These are phyloP conservation scores for Delonix regia DNA, from an alignment of 306 rosid genomes.

Conservation along the genomic window DNA sequence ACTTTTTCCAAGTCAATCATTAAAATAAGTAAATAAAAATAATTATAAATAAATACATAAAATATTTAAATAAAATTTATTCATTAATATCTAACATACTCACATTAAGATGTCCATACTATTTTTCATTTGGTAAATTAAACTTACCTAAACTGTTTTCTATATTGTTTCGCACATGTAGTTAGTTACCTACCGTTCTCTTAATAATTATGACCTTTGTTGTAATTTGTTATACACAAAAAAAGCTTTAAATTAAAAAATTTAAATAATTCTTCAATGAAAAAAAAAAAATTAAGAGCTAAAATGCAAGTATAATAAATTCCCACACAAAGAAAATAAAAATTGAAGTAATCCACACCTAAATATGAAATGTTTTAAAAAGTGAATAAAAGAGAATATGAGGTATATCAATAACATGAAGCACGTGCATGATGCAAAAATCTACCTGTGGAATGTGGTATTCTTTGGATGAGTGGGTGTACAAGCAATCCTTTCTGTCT, in stretches of 20 bases:
- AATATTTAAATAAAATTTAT: background rate
- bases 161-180: background rate
- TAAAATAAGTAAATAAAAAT: background rate
- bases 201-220: background rate
- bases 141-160: background rate
- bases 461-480: conserved; percentile 50
- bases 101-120: too few relatives aligned
- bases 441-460: conserved; percentile 34
- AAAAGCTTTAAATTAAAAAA: background rate
- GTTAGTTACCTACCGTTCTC: background rate
- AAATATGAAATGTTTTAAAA: too few relatives aligned
- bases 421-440: conserved; percentile 46
- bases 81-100: background rate
- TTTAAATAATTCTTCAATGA: background rate
- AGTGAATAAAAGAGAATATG: background rate
- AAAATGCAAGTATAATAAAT: background rate
- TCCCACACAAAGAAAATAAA: background rate
- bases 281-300: background rate
- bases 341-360: too few relatives aligned
- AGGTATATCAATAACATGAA: conserved; percentile 36
- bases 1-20: background rate
- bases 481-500: conserved; percentile 84
- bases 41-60: background rate
- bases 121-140: too few relatives aligned
- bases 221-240: background rate